These are phyloP conservation scores for Malus domestica DNA, from an alignment of 306 rosid genomes.

Conservation along the genomic window DNA sequence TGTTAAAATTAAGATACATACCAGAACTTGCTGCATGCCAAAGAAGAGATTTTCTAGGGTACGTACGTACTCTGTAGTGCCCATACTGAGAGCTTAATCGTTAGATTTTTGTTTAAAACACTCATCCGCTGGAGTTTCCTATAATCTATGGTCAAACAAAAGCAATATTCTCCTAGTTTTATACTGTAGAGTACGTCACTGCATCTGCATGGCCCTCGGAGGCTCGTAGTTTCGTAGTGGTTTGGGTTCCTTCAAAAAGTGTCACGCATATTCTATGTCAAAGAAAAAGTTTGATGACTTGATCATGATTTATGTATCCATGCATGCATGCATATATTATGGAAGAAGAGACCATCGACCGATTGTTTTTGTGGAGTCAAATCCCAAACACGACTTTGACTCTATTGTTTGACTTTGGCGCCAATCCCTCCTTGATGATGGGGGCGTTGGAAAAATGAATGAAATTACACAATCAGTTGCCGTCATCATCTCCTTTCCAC, in stretches of 20 bases:
- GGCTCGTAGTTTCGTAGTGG: background rate
- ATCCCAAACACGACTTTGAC: background rate
- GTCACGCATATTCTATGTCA: background rate
- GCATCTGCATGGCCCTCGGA: background rate
- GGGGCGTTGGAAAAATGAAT: background rate
- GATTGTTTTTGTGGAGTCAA: background rate
- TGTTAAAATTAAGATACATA: background rate
- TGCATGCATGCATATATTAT: background rate
- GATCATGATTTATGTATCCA: background rate
- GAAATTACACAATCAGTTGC: too few relatives aligned
- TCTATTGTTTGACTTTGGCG: background rate
- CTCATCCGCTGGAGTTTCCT: too few relatives aligned
- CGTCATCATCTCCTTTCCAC: background rate
- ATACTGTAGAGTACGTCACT: background rate
- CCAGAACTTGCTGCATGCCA: background rate
- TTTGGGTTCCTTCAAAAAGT: background rate
- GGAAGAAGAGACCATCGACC: background rate
- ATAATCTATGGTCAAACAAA: background rate
- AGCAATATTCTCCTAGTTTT: background rate
- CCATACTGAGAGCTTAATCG: background rate
- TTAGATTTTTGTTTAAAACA: too few relatives aligned
- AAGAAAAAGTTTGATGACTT: background rate
- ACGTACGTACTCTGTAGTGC: background rate
- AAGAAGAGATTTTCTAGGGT: background rate
- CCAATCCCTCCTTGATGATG: slow-evolving; percentile 14